phyloP scores from a whole-genome alignment of 2,329 filamentous ascomycete species.

The Periconia macrospinosa region DNA sequence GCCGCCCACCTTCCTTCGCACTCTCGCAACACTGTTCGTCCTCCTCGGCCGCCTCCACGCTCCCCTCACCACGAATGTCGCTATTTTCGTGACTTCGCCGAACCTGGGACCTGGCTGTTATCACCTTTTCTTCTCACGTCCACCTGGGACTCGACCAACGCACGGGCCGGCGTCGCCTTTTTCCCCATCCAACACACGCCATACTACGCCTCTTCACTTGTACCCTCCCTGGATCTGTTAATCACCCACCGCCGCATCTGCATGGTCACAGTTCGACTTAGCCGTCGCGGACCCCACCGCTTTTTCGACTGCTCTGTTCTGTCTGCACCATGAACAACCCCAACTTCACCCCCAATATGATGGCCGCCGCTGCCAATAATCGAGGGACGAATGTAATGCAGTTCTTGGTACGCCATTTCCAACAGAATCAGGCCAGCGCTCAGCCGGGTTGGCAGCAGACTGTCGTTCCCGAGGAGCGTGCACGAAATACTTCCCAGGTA shows the following conservation, averaged over 20 bases:
- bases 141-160: not conserved
- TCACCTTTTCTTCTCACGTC: not conserved
- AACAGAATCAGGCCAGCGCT: constrained; percentile 27
- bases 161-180: not conserved
- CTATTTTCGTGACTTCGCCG: not conserved
- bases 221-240: not conserved
- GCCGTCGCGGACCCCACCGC: constrained; percentile 24
- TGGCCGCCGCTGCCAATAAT: constrained; percentile 17
- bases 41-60: not conserved
- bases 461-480: constrained; percentile 33
- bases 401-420: constrained; percentile 32
- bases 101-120: too few species aligned
- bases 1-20: not conserved
- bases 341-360: constrained; percentile 32
- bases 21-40: not conserved
- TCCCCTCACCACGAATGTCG: not conserved
- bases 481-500: constrained; percentile 34
- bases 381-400: constrained; percentile 20
- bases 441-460: constrained; percentile 39
- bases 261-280: constrained; percentile 19
- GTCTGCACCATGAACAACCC: constrained; percentile 37
- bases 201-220: not conserved
- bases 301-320: constrained; percentile 9
- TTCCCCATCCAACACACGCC: not conserved
- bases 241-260: constrained; percentile 9